Percentiles rank a stretch among this genome's conserved stretches.
These are phyloP conservation scores for Arthonia radiata DNA, from an alignment of 495 filamentous ascomycete genomes.

Conservation along the genomic window DNA sequence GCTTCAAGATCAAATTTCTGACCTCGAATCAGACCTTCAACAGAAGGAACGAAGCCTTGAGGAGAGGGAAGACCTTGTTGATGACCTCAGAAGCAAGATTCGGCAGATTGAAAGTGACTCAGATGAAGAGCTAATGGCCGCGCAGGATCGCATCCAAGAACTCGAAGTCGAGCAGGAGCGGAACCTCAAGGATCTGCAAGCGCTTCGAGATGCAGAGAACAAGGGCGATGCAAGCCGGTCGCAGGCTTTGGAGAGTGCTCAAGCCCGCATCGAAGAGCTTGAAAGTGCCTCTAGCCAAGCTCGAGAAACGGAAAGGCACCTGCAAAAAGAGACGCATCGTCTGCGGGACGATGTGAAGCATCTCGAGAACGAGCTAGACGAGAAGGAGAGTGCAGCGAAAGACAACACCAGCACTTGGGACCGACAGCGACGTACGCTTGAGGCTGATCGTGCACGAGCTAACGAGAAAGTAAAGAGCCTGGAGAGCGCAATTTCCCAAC, in stretches of 20 bases:
- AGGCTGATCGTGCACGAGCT: conserved; percentile 38
- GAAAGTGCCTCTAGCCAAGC: too few species aligned
- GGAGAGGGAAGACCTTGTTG: conserved; percentile 1
- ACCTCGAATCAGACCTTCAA: conserved; percentile 6
- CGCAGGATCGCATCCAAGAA: not conserved
- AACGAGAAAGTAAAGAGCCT: conserved; percentile 46
- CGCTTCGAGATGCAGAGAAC: not conserved
- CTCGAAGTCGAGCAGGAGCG: not conserved
- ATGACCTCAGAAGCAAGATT: too few species aligned
- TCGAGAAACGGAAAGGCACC: too few species aligned
- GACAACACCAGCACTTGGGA: conserved; percentile 51
- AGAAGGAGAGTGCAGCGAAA: conserved; percentile 14
- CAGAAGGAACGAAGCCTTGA: conserved; percentile 8
- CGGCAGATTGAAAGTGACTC: not conserved
- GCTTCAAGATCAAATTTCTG: conserved; percentile 6
- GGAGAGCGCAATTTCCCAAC: conserved; percentile 42
- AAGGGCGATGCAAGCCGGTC: not conserved
- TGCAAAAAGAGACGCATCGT: too few species aligned
- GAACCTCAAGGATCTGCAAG: not conserved
- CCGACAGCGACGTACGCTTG: conserved; percentile 33
- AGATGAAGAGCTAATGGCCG: not conserved
- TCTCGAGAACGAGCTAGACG: conserved; percentile 5
- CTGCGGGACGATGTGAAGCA: too few species aligned
- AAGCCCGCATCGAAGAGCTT: conserved; percentile 1
- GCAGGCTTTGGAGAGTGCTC: not conserved